phyloP scores from a whole-genome alignment of 1,284 basidiomycete genomes.

The Cerioporus squamosus region DNA sequence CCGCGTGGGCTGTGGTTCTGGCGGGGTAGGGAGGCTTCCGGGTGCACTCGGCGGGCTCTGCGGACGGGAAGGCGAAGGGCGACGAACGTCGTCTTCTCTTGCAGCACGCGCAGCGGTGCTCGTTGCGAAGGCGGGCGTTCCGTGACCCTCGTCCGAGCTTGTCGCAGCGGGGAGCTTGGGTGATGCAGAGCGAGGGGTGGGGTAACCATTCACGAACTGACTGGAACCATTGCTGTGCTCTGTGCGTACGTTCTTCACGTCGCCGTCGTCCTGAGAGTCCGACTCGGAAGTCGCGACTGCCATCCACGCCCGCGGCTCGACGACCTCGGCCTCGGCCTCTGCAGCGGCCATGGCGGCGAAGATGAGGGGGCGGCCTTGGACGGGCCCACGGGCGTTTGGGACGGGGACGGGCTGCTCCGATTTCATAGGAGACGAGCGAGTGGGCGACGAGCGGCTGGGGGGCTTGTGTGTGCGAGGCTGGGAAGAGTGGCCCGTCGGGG shows the following conservation, averaged over 20 bases:
- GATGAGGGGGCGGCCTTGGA: constrained; percentile 35
- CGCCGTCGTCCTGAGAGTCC: not conserved
- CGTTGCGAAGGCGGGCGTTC: not conserved
- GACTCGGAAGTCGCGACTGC: constrained; percentile 18
- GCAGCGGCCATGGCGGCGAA: constrained; percentile 34
- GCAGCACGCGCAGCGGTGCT: not conserved
- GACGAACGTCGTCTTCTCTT: constrained; percentile 4
- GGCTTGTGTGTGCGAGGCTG: not conserved
- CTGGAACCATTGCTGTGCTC: constrained; percentile 21
- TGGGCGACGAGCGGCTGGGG: constrained; percentile 2
- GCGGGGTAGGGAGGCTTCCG: constrained; percentile 10
- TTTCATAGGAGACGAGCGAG: not conserved
- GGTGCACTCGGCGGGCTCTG: constrained; percentile 7
- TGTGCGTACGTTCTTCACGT: not conserved
- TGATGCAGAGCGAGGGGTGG: constrained; percentile 23
- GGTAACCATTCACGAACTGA: constrained; percentile 24
- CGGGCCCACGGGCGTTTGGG: constrained; percentile 18
- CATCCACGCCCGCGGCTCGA: constrained; percentile 24
- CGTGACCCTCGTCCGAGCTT: not conserved
- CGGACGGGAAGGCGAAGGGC: constrained; percentile 7
- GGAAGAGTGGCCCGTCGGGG: constrained; percentile 11
- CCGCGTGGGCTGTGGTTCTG: constrained; percentile 16
- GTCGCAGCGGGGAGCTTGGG: constrained; percentile 14
- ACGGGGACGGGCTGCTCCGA: not conserved
- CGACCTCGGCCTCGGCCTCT: constrained; percentile 26